Conservation (phyloP, 2,329 filamentous ascomycete species). For the Fusarium aywerte region DNA sequence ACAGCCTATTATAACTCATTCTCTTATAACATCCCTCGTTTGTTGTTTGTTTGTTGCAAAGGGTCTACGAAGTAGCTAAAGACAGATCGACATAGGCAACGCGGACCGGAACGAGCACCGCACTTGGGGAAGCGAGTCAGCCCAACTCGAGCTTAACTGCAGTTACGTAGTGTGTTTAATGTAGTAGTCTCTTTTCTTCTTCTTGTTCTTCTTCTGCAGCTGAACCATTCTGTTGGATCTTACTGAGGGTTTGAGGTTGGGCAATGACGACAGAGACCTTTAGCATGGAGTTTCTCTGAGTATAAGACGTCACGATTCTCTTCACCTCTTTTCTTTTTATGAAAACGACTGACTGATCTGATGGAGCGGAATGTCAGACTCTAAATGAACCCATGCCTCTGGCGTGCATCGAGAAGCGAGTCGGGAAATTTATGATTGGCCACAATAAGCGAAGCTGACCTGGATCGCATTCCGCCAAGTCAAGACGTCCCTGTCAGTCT, state of each 20-base stretch:
- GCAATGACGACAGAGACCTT: background rate
- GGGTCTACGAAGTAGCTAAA: background rate
- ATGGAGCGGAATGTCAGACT: slow-evolving; percentile 34
- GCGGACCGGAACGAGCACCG: slow-evolving; percentile 20
- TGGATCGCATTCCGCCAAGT: slow-evolving; percentile 41
- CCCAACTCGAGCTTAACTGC: background rate
- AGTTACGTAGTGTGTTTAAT: background rate
- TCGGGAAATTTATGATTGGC: slow-evolving; percentile 48
- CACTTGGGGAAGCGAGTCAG: background rate
- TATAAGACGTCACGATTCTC: background rate
- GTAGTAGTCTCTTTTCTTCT: background rate
- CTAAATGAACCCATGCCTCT: slow-evolving; percentile 28
- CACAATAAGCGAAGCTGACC: slow-evolving; percentile 44
- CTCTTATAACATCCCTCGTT: background rate
- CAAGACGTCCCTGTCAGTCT: slow-evolving; percentile 18
- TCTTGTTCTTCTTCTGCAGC: too few species aligned
- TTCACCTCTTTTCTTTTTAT: background rate
- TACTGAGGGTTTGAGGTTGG: background rate
- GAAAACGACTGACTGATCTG: background rate
- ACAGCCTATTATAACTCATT: background rate
- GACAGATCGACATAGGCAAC: slow-evolving; percentile 24
- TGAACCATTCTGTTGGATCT: background rate
- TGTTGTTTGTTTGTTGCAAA: background rate
- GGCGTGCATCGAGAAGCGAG: slow-evolving; percentile 48
- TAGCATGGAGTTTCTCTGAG: background rate